phyloP scores from a whole-genome alignment of 345 rosid genomes.

The Boechera stricta region DNA sequence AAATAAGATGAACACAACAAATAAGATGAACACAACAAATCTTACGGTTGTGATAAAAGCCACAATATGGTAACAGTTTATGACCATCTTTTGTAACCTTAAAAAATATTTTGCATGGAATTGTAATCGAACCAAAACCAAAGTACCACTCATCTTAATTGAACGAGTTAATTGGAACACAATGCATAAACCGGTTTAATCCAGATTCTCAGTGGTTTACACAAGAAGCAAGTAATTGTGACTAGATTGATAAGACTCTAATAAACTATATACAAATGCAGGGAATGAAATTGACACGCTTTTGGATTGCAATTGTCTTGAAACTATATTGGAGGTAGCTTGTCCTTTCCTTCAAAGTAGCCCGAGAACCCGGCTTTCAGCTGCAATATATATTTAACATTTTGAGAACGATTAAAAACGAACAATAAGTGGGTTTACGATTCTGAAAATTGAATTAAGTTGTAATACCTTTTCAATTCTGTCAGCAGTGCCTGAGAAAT shows the following conservation, averaged over 20 bases:
- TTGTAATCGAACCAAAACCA: conserved; percentile 10
- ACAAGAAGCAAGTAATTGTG: conserved; percentile 15
- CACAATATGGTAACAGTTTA: conserved; percentile 19
- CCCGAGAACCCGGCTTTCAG: conserved; percentile 46
- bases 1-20: conserved; percentile 10
- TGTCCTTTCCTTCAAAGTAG: conserved; percentile 42
- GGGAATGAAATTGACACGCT: not conserved
- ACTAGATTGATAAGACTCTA: conserved; percentile 12
- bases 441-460: not conserved
- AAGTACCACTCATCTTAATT: conserved; percentile 5
- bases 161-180: conserved; percentile 5
- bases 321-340: conserved; percentile 26
- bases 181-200: conserved; percentile 17
- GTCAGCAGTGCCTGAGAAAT: conserved; percentile 45
- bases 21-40: conserved; percentile 27
- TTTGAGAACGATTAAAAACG: not conserved
- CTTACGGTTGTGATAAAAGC: conserved; percentile 18
- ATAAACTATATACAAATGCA: conserved; percentile 11
- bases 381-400: conserved; percentile 43
- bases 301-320: not conserved
- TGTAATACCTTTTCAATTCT: conserved; percentile 54
- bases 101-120: not conserved
- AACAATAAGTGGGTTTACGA: not conserved
- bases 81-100: not conserved
- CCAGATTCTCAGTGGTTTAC: conserved; percentile 9